Evolutionary conservation across 352 stramenopile species (phyloP), one percentile per base, ranked within the genome.

Genomic region (Phytophthora cryptogea): DNA sequence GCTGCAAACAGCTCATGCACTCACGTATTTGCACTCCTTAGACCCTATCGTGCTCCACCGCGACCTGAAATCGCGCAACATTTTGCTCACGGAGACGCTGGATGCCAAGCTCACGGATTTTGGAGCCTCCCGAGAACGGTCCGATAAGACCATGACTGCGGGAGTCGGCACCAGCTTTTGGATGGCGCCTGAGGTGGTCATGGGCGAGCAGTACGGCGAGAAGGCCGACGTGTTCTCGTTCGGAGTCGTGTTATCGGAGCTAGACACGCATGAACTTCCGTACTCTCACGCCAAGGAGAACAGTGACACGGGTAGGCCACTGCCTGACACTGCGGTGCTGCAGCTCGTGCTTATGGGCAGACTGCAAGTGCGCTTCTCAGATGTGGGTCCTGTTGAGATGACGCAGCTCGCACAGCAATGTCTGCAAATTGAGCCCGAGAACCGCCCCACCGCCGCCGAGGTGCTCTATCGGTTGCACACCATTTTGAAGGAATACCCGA

Each of bases 11-110:
- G 57, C 59, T 1, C 30, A 68, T 30, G 68, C 51, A 5, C 52
- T 77, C 14, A 64, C 64, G 5, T 74, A 68, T 27, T 44, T 68
- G 45, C 59, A 68, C 40, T 62, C 59, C 13, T 27, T 68, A 20
- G 45, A 50, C 36, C 57, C 59, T 9, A 40, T 63, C 4, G 61
- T 69, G 30, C 33, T 69, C 27, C 76, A 86, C 55, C 73, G 76
- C 23, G 76, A 83, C 54, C 73, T 86, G 62, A 86, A 86, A 55
- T 80, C 68, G 4, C 71, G 76, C 49, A 86, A 86, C 57, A 76
- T 86, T 32, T 63, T 86, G 42, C 48, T 86, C 11, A 72, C 67
- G 8, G 28, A 23, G n/a, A 54, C 53, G 9, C 57, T 74, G 16
- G 40, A 78, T 17, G 66, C 67, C 20, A 83, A 83, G 35, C 39